Conservation (phyloP, 495 filamentous ascomycete genomes). For the Lepraria neglecta region DNA sequence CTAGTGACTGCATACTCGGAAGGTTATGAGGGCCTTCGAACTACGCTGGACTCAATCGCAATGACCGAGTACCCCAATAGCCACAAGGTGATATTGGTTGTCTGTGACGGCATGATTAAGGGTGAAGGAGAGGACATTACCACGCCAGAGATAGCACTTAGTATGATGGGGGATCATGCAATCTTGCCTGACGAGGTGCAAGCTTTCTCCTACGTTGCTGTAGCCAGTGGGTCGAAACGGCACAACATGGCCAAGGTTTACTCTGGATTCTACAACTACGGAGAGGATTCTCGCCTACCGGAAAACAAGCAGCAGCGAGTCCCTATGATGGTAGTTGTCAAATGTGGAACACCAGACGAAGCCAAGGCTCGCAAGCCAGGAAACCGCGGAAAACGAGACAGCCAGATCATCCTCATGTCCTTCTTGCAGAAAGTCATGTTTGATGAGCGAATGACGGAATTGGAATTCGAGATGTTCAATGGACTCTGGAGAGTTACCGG, state of each 20-base stretch:
- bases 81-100: slow-evolving; percentile 91
- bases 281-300: slow-evolving; percentile 69
- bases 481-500: slow-evolving; percentile 97
- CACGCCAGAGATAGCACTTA: slow-evolving; percentile 82
- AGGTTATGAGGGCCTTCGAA: slow-evolving; percentile 84
- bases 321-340: slow-evolving; percentile 98
- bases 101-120: slow-evolving; percentile 98
- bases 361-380: slow-evolving; percentile 74
- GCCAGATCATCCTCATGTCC: slow-evolving; percentile 98
- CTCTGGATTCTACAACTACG: slow-evolving; percentile 96
- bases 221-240: slow-evolving; percentile 90
- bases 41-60: slow-evolving; percentile 91
- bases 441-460: slow-evolving; percentile 98
- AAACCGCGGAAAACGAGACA: slow-evolving; percentile 96
- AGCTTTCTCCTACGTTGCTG: slow-evolving; percentile 91
- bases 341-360: slow-evolving; percentile 91
- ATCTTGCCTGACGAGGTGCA: slow-evolving; percentile 71
- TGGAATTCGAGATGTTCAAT: slow-evolving; percentile 99
- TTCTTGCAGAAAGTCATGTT: slow-evolving; percentile 99
- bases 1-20: slow-evolving; percentile 97
- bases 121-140: slow-evolving; percentile 81
- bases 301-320: slow-evolving; percentile 89
- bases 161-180: slow-evolving; percentile 92
- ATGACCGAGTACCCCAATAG: slow-evolving; percentile 99
- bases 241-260: slow-evolving; percentile 99